Conservation (phyloP, 2,329 filamentous ascomycete genomes). For the Alternaria gansuensis region DNA sequence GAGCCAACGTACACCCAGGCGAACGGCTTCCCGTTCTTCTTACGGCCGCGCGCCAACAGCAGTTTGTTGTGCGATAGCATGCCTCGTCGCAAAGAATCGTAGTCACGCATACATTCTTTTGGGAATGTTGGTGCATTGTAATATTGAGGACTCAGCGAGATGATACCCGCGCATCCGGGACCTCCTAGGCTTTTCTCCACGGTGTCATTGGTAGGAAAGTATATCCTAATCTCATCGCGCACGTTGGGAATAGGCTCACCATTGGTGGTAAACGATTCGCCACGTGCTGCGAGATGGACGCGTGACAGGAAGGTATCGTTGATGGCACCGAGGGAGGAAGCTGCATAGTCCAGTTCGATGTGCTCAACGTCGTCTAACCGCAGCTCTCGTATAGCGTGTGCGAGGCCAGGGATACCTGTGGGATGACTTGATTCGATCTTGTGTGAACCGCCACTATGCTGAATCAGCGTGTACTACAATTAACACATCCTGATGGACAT, state of each 20-base stretch:
- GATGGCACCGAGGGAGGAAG: conserved; percentile 82
- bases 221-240: conserved; percentile 39
- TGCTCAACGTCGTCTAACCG: conserved; percentile 50
- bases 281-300: conserved; percentile 66
- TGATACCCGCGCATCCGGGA: conserved; percentile 73
- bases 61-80: conserved; percentile 91
- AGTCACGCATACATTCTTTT: conserved; percentile 74
- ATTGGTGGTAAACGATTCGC: conserved; percentile 39
- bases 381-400: conserved; percentile 64
- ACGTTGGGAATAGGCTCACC: conserved; percentile 13
- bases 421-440: conserved; percentile 52
- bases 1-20: conserved; percentile 90
- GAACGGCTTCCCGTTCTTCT: conserved; percentile 46
- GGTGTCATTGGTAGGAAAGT: conserved; percentile 45
- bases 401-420: conserved; percentile 79
- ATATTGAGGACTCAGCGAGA: conserved; percentile 78
- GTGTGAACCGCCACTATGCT: conserved; percentile 46
- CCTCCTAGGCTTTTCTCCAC: conserved; percentile 72
- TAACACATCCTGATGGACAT: conserved; percentile 46
- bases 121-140: conserved; percentile 78
- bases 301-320: conserved; percentile 71
- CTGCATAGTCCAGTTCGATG: conserved; percentile 76
- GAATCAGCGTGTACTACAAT: conserved; percentile 11
- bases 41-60: conserved; percentile 45
- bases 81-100: conserved; percentile 72